Base-by-base conservation (phyloP, 2,329 filamentous ascomycete species). In the Xylaria polymorpha region DNA sequence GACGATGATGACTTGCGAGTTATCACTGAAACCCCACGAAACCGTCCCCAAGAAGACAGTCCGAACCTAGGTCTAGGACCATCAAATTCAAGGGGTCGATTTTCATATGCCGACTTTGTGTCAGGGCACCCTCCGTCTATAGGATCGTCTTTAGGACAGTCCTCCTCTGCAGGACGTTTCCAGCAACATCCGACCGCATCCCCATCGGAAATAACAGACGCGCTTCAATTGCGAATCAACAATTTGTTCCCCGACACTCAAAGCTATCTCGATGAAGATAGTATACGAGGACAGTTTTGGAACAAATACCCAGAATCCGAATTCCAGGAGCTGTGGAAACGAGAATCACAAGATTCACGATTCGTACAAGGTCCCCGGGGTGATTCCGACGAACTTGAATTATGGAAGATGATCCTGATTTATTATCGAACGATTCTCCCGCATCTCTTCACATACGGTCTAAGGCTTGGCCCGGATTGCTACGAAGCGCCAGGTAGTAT, bases 381-480 rank as follows among this genome's bases (percentile, higher is more conserved):
- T 14, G 14, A 22, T 15, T 57, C 43, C 1, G 56, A 43, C 22
- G 63, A 65, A 20, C 22, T 60, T 7, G 14, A 32, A 20, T 3
- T 65, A 8, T 65, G 63, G 63, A 59, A 65, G 63, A 35, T 60
- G 35, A 43, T 65, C 37, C 2, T 53, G 1, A 20, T 65, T 12
- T 35, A 10, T 35, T 65, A 22, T 6, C 4, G n/a, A 5, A 22
- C 4, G 2, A 37, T 39, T 9, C 56, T 48, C 22, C 37, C 37
- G 2, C 37, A 65, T 44, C 56, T 65, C 25, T 55, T 65, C 55
- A 60, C 55, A 9, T 65, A 65, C 9, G 63, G 63, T 29, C 46
- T 65, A n/a, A 65, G 20, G 29, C 56, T 65, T 18, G 37, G 39
- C 8, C 3, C 25, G 3, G 56, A 60, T 22, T 60, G 56, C 14